Base-by-base conservation (phyloP, 139 green algal genomes). In the Nannochloris sp. region DNA sequence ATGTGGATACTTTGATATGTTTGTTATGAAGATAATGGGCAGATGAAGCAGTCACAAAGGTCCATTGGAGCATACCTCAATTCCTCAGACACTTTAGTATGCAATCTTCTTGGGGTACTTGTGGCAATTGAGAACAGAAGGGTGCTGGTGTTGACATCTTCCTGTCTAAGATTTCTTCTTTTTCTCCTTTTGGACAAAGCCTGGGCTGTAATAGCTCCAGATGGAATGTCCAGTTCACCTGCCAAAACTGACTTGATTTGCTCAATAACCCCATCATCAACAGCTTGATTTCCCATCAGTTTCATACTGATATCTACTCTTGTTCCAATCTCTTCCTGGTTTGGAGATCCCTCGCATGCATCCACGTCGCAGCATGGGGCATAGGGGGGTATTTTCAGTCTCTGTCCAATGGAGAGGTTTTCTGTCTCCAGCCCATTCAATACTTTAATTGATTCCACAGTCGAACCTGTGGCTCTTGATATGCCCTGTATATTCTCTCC, bases 311-410 rank as follows among this genome's bases (percentile, higher is more conserved):
- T 53, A 53, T 53, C 46, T 23, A 53, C 46, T 23, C 46, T 53
- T 11, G 46, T 53, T 2, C 17, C 17, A 53, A 23, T 23, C n/a
- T 53, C 46, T 23, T 53, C 17, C 6, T 0, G n/a, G 17, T 9
- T 8, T 23, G 0, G 6, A 53, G n/a, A 28, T 28, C 17, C 4
- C 6, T 2, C 46, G 20, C 17, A 23, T 53, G 46, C 46, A 53
- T 53, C 12, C 11, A 53, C 12, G 20, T 57, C 60, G 36, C 60
- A 66, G 46, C 46, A 66, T 12, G 60, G 9, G n/a, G 60, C 14
- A 57, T 59, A 66, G 13, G 60, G 60, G 36, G 60, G 36, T 23
- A 66, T 40, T 43, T 66, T 66, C 10, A 66, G 5, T 45, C 5
- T 28, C 10, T 51, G 25, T 5, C 56, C 56, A 61, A 45, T 6